phyloP scores from a whole-genome alignment of 148 eudicot species.

The Vaccinium myrtillus region DNA sequence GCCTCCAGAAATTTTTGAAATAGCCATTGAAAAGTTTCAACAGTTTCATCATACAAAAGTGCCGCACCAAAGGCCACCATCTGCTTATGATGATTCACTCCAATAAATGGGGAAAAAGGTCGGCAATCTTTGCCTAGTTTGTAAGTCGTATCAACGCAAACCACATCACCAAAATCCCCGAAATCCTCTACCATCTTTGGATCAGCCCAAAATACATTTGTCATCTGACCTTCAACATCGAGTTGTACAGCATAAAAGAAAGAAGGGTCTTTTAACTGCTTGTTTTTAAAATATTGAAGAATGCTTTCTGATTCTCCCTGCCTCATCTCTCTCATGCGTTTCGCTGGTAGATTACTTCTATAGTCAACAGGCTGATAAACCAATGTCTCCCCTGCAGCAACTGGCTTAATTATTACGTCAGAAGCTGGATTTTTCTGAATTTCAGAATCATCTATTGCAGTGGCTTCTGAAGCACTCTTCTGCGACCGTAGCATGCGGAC shows the following conservation, averaged over 20 bases:
- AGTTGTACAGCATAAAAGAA: slow-evolving; percentile 34
- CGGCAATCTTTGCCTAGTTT: slow-evolving; percentile 24
- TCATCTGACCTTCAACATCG: slow-evolving; percentile 30
- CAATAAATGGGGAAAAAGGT: slow-evolving; percentile 33
- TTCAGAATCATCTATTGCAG: slow-evolving; percentile 13
- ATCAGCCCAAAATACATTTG: slow-evolving; percentile 35
- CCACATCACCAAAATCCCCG: slow-evolving; percentile 30
- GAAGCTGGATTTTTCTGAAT: background rate
- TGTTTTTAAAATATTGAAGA: slow-evolving; percentile 25
- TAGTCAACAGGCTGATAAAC: slow-evolving; percentile 18
- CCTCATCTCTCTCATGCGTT: slow-evolving; percentile 19
- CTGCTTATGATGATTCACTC: slow-evolving; percentile 35
- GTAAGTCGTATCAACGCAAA: slow-evolving; percentile 34
- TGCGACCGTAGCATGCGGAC: slow-evolving; percentile 28
- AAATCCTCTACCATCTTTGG: slow-evolving; percentile 38
- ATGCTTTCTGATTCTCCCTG: slow-evolving; percentile 31
- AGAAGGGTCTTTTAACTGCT: slow-evolving; percentile 23
- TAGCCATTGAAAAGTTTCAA: slow-evolving; percentile 31
- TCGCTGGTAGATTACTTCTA: slow-evolving; percentile 17
- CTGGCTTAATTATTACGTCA: slow-evolving; percentile 16
- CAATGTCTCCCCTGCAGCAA: slow-evolving; percentile 13
- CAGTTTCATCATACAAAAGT: slow-evolving; percentile 37
- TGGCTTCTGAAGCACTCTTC: slow-evolving; percentile 20
- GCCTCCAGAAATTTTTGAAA: slow-evolving; percentile 35
- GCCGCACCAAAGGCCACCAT: slow-evolving; percentile 30